Base-by-base conservation (phyloP, 257 asterid genomes). In the Craterostigma plantagineum region DNA sequence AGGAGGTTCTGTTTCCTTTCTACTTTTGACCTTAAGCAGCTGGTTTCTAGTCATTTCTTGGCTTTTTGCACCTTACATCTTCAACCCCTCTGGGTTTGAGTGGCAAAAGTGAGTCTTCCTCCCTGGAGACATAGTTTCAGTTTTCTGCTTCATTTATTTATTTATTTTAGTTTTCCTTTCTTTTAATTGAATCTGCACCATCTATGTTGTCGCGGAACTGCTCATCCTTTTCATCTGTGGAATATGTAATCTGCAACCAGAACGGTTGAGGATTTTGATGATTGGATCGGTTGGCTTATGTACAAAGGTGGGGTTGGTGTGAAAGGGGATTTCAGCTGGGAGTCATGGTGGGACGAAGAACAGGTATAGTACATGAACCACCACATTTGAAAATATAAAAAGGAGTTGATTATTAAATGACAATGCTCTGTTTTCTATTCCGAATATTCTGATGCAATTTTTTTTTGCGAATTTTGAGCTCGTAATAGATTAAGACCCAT, bases 341-440 rank as follows among this genome's bases (percentile, higher is more conserved):
- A 90, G 68, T 83, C 95, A 43, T 90, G 98, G 98, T 90, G 98
- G 98, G 98, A 79, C 46, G 98, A 90, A 66, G 98, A 90, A 64
- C 95, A 82, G 95, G 98, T 87, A 10, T 48, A 55, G 52, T 56
- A 18, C 41, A 46, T 23, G 14, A 41, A 60, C 49, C 35, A 42
- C 45, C 16, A 48, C 33, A 50, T 15, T 9, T 36, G 8, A 12
- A 36, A 36, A 3, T 36, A 9, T 36, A 9, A 8, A 6, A 36
- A 10, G 12, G 11, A 12, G 1, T 12, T 12, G 6, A 23, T 23
- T 23, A 2, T 2, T 23, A 23, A 23, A 23, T 23, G 30, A 23
- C 2, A 23, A 23, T 23, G 30, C 30, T 23, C 30, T 23, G 30
- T 23, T 23, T 23, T 23, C n/a, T n/a, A n/a, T n/a, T n/a, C n/a